Conservation (phyloP, 2,329 filamentous ascomycete genomes). For the Alternaria triticina region DNA sequence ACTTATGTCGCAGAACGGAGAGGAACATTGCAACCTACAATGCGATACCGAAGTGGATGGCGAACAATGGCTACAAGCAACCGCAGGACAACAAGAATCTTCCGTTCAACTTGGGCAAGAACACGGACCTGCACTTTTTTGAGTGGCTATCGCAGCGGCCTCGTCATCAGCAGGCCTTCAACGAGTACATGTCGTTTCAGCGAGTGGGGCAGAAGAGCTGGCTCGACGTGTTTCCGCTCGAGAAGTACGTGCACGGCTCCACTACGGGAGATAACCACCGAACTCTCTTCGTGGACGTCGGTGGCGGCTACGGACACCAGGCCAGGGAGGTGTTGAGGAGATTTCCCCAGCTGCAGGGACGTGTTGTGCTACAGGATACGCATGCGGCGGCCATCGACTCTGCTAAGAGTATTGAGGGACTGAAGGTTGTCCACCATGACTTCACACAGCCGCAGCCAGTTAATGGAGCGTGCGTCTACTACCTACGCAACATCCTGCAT, state of each 20-base stretch:
- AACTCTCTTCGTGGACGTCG: slow-evolving; percentile 3
- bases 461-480: slow-evolving; percentile 2
- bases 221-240: slow-evolving; percentile 7
- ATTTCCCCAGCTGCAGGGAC: slow-evolving; percentile 1
- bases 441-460: slow-evolving; percentile 5
- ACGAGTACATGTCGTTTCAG: slow-evolving; percentile 13
- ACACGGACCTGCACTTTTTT: slow-evolving; percentile 7
- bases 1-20: neutral
- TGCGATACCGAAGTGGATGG: slow-evolving; percentile 9
- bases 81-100: slow-evolving; percentile 8
- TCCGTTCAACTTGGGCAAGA: slow-evolving; percentile 2
- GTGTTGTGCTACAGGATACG: slow-evolving; percentile 5
- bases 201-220: slow-evolving; percentile 8
- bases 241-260: neutral
- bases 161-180: slow-evolving; percentile 7
- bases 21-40: slow-evolving; percentile 8
- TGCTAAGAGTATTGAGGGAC: neutral
- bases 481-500: slow-evolving; percentile 9
- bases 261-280: neutral
- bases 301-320: slow-evolving; percentile 8
- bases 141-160: slow-evolving; percentile 10
- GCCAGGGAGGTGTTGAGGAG: slow-evolving; percentile 3
- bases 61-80: slow-evolving; percentile 5
- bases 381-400: slow-evolving; percentile 7
- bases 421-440: slow-evolving; percentile 5